Evolutionary conservation across 2,329 filamentous ascomycete species (phyloP).

Genomic region (Colletotrichum destructivum): DNA sequence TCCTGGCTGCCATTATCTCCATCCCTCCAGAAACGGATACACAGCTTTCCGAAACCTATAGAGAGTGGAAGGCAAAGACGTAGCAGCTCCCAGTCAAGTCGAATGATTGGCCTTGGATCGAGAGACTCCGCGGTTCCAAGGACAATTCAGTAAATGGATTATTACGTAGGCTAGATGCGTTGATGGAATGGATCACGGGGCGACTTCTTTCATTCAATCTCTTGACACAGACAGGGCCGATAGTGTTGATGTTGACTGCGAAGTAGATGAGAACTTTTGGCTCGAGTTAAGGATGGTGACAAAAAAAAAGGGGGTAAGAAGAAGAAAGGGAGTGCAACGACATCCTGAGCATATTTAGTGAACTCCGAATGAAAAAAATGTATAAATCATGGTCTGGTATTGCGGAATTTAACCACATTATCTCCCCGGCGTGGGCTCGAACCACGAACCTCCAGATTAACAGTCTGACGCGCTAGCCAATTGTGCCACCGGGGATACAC

Average conservation of each 20-base stretch:
- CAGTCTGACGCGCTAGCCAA: slow-evolving; percentile 43
- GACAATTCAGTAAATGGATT: neutral
- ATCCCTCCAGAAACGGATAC: too few species aligned
- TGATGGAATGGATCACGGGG: neutral
- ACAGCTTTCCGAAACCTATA: too few species aligned
- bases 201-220: neutral
- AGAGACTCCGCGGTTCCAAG: neutral
- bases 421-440: slow-evolving; percentile 42
- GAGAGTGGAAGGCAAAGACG: too few species aligned
- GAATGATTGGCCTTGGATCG: too few species aligned
- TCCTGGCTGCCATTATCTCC: neutral
- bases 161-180: too few species aligned
- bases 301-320: too few species aligned
- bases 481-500: slow-evolving; percentile 42
- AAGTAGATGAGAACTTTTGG: too few species aligned
- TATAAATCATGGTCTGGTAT: accelerated
- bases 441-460: slow-evolving; percentile 44
- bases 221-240: neutral
- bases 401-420: slow-evolving; percentile 25
- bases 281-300: too few species aligned
- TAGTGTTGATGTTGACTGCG: neutral
- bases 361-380: neutral
- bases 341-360: too few species aligned
- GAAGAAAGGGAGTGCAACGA: too few species aligned
- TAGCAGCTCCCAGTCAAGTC: too few species aligned